phyloP scores from a whole-genome alignment of 2,329 filamentous ascomycete genomes.

The Pyrenophora seminiperda region DNA sequence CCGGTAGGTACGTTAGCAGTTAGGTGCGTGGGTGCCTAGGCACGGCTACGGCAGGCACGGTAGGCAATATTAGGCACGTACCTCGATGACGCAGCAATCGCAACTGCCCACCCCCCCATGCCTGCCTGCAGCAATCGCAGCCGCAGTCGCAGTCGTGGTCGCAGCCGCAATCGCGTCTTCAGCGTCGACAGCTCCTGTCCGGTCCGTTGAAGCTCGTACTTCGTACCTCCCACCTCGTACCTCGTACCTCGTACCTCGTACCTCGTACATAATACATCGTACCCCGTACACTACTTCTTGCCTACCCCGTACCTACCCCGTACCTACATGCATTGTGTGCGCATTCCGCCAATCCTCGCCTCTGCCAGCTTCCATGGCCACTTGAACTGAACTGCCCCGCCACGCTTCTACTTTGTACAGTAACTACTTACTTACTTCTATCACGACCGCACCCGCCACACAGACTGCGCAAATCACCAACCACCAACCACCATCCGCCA shows the following conservation, averaged over 20 bases:
- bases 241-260: no score
- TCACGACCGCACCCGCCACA: slow-evolving; percentile 21
- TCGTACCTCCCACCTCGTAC: no score
- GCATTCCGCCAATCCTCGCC: not conserved
- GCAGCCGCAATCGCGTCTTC: slow-evolving; percentile 19
- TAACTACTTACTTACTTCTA: no score
- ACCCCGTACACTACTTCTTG: no score
- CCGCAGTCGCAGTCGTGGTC: no score
- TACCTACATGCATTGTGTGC: not conserved
- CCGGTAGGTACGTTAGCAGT: no score
- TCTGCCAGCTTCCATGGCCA: slow-evolving; percentile 18
- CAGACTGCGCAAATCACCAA: slow-evolving; percentile 6
- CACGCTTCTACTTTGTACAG: slow-evolving; percentile 21
- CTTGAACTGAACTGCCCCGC: slow-evolving; percentile 32
- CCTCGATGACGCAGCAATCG: slow-evolving; percentile 30
- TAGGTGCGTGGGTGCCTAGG: no score
- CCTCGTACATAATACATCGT: no score
- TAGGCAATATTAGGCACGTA: no score
- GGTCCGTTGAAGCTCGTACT: not conserved
- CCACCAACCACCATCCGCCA: no score
- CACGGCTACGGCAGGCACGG: no score
- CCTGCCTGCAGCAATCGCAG: slow-evolving; percentile 31
- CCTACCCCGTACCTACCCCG: slow-evolving; percentile 1
- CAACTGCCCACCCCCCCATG: no score
- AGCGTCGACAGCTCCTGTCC: slow-evolving; percentile 19